Conservation (phyloP, 306 rosid species). For the Neltuma alba region DNA sequence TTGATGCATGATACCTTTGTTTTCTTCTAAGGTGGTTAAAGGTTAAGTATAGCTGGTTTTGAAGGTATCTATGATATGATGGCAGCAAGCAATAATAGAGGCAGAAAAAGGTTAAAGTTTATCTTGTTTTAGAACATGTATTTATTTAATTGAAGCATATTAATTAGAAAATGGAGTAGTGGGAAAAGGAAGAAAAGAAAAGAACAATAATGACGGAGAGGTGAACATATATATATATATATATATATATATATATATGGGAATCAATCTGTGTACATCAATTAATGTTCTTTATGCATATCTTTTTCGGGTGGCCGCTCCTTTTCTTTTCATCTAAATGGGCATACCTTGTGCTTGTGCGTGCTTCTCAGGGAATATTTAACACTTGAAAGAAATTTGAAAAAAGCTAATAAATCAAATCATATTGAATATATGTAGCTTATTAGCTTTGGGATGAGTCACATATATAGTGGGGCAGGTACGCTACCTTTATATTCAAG, state of each 20-base stretch:
- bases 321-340: constrained; percentile 32
- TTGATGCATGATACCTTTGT: constrained; percentile 26
- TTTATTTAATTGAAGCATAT: neutral
- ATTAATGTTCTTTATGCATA: constrained; percentile 38
- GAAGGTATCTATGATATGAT: constrained; percentile 39
- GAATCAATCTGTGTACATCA: constrained; percentile 61
- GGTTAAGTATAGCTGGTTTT: constrained; percentile 12
- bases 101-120: neutral
- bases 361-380: constrained; percentile 46
- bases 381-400: constrained; percentile 9
- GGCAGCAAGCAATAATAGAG: constrained; percentile 60
- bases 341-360: constrained; percentile 45
- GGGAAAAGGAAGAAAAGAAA: neutral
- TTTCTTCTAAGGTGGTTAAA: constrained; percentile 54
- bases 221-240: neutral
- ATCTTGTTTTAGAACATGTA: neutral
- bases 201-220: constrained; percentile 27
- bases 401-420: neutral
- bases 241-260: constrained; percentile 32
- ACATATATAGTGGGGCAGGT: constrained; percentile 49
- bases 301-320: constrained; percentile 51
- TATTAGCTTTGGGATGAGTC: neutral
- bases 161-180: neutral
- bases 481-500: constrained; percentile 52
- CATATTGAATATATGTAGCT: neutral